Percentiles rank a stretch among this genome's conserved stretches.
phyloP scores from a whole-genome alignment of 345 rosid genomes.

The Linum usitatissimum region DNA sequence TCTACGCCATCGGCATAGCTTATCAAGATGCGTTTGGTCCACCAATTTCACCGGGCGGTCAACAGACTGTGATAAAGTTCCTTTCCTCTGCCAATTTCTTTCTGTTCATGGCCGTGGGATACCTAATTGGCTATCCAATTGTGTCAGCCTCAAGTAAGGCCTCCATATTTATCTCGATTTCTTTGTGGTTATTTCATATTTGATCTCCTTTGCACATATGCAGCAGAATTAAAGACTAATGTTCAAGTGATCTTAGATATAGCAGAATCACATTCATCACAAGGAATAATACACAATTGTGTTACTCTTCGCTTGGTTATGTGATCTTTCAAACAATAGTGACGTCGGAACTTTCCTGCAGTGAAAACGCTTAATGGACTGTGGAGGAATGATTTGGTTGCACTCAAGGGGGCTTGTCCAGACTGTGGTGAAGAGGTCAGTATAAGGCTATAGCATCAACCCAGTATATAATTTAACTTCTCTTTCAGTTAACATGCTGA shows the following conservation, averaged over 20 bases:
- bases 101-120: slow-evolving; percentile 55
- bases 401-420: slow-evolving; percentile 86
- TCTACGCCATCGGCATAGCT: slow-evolving; percentile 49
- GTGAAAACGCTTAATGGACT: slow-evolving; percentile 71
- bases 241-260: no score
- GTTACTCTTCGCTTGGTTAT: not conserved
- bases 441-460: slow-evolving; percentile 1
- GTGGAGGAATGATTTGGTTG: slow-evolving; percentile 87
- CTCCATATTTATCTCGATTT: not conserved
- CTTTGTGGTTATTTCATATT: not conserved
- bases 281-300: not conserved
- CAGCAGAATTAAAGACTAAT: no score
- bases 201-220: not conserved
- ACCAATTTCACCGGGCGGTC: slow-evolving; percentile 31
- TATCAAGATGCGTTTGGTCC: slow-evolving; percentile 40
- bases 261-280: no score
- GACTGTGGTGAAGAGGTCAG: slow-evolving; percentile 97
- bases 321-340: not conserved
- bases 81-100: slow-evolving; percentile 43
- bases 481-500: not conserved
- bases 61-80: slow-evolving; percentile 34
- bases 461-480: not conserved
- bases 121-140: slow-evolving; percentile 62
- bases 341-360: slow-evolving; percentile 23
- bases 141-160: slow-evolving; percentile 66